Base-by-base conservation (phyloP, 1,284 basidiomycete species). In the Sporisorium iseilematis-ciliati region DNA sequence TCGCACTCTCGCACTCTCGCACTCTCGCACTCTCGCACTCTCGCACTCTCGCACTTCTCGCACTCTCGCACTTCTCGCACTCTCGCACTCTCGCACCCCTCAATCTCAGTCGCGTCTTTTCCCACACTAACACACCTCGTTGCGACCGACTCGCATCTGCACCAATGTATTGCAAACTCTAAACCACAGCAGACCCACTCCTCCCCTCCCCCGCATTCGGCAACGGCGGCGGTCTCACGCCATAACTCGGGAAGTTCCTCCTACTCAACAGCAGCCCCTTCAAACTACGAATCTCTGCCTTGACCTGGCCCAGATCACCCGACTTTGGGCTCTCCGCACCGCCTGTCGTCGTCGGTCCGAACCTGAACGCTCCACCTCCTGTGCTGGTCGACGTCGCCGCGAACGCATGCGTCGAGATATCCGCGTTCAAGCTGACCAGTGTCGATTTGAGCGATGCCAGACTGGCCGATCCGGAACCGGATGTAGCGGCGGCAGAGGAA, bases 221-320 rank as follows among this genome's bases (percentile, higher is more conserved):
- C 23, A 70, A 55, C n/a, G 58, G 70, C 18, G 61, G 78, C 26
- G 74, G 64, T 7, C 71, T 38, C 2, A 63, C 71, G 1, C 54
- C 57, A 42, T 76, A 81, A 25, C 62, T 68, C 1, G 80, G 80
- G 53, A 81, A 81, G 45, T 81, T 81, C 46, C 79, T 66, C 14
- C 72, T 57, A 45, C 80, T 82, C 25, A 84, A 57, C 62, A 84
- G 29, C n/a, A 84, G 43, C 1, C 82, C 82, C 41, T 84, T 84
- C 49, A 84, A 52, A 35, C 76, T 82, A 20, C 82, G 62, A 33
- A 84, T 83, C 50, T 84, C 82, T 6, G 82, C 82, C 58, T 79
- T 80, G 57, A 84, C 74, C 75, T 83, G 82, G 16, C 67, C 78
- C n/a, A 79, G 49, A 48, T 79, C 79, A 3, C 65, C 78, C 0